A percentile compares a stretch with the other conserved stretches of the same genome.
These are phyloP conservation scores for Zygoascus flipseniorum DNA, from an alignment of 805 yeast genomes.

Conservation along the genomic window DNA sequence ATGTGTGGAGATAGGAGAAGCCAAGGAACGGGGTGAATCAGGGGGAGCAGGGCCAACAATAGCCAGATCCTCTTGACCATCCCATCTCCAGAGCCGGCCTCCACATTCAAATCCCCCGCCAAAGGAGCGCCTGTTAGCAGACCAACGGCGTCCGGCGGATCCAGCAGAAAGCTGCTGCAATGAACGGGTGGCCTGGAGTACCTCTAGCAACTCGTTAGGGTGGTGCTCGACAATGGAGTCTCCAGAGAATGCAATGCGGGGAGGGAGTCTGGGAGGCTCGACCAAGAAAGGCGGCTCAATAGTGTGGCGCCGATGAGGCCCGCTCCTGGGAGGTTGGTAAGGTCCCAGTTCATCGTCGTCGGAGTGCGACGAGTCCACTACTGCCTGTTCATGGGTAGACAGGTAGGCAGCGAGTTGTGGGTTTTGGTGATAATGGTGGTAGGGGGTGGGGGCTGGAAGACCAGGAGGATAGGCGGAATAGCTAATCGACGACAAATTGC, in stretches of 20 bases:
- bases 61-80: conserved; percentile 27
- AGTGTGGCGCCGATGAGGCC: background rate
- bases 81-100: conserved; percentile 34
- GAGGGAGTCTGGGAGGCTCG: conserved; percentile 28
- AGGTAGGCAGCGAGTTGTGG: background rate
- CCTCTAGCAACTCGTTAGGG: conserved; percentile 31
- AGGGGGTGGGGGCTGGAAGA: too few relatives aligned
- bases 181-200: conserved; percentile 34
- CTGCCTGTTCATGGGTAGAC: background rate
- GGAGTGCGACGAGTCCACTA: background rate
- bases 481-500: background rate
- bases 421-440: background rate
- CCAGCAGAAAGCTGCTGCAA: conserved; percentile 32
- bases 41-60: conserved; percentile 16
- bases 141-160: conserved; percentile 19
- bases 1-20: background rate
- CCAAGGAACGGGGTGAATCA: conserved; percentile 1
- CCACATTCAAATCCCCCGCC: conserved; percentile 33
- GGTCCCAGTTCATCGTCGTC: background rate
- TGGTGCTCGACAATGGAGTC: conserved; percentile 17
- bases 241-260: conserved; percentile 19
- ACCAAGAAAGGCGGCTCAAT: background rate
- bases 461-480: too few relatives aligned
- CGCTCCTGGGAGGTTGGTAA: background rate
- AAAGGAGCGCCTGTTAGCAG: conserved; percentile 7